Evolutionary conservation across 768 basidiomycete species (phyloP).

Genomic region (Xanthoconium purpureum): DNA sequence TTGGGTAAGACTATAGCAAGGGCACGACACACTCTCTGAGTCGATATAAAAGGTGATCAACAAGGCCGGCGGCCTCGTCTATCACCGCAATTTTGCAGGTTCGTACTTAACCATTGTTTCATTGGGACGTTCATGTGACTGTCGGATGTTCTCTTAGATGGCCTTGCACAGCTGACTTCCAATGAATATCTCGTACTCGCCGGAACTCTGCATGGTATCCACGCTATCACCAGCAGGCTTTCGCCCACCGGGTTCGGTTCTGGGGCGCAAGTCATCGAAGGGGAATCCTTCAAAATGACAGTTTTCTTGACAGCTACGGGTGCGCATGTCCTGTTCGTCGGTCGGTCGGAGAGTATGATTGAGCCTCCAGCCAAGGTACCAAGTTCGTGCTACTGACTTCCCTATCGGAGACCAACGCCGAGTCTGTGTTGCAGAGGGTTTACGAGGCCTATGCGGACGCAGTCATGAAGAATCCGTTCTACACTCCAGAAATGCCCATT

Average conservation of each 20-base stretch:
- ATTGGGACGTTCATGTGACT: background rate
- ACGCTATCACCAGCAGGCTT: conserved; percentile 93
- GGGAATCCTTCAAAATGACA: conserved; percentile 92
- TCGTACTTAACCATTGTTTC: conserved; percentile 14
- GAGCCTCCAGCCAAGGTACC: conserved; percentile 56
- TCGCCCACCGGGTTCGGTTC: conserved; percentile 81
- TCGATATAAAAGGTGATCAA: conserved; percentile 73
- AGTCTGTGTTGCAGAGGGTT: conserved; percentile 71
- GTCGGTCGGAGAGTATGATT: background rate
- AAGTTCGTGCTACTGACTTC: conserved; percentile 95
- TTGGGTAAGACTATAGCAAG: conserved; percentile 54
- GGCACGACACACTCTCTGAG: conserved; percentile 2
- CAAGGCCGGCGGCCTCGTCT: conserved; percentile 96
- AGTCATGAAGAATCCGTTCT: conserved; percentile 99
- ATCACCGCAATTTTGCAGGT: conserved; percentile 92
- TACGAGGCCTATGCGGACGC: conserved; percentile 94
- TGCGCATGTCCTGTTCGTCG: conserved; percentile 29
- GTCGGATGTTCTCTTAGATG: conserved; percentile 52
- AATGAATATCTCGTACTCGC: conserved; percentile 96
- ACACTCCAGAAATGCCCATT: conserved; percentile 99
- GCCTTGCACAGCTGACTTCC: conserved; percentile 84
- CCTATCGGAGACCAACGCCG: conserved; percentile 66
- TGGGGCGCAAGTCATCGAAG: conserved; percentile 93
- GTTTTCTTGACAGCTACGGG: conserved; percentile 90
- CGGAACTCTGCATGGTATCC: conserved; percentile 95